Percentiles rank a stretch among this genome's conserved stretches.
Evolutionary conservation across 768 basidiomycete genomes (phyloP).

Genomic region (Pleurotus platypus): DNA sequence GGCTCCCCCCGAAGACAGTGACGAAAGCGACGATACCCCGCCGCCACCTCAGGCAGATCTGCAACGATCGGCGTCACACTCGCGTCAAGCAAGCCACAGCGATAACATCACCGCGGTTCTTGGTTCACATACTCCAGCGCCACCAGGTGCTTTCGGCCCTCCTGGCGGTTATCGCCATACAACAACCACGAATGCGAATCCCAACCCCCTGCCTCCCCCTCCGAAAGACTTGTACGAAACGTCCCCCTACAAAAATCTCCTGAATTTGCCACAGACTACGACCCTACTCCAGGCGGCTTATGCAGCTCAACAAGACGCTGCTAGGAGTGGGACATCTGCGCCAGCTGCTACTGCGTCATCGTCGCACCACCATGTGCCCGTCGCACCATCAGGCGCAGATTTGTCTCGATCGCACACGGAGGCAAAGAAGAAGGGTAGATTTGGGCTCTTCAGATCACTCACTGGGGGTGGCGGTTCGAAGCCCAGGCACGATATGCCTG

Average conservation of each 20-base stretch:
- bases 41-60: background rate
- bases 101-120: slow-evolving; percentile 23
- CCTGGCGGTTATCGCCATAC: slow-evolving; percentile 17
- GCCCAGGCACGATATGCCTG: background rate
- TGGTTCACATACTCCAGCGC: slow-evolving; percentile 27
- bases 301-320: background rate
- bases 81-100: background rate
- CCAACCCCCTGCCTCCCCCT: slow-evolving; percentile 57
- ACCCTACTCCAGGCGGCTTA: slow-evolving; percentile 26
- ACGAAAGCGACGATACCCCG: background rate
- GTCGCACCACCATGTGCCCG: background rate
- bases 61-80: background rate
- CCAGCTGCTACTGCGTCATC: slow-evolving; percentile 2
- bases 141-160: slow-evolving; percentile 24
- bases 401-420: slow-evolving; percentile 1
- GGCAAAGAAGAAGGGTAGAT: slow-evolving; percentile 2
- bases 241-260: slow-evolving; percentile 53
- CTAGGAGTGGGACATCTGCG: slow-evolving; percentile 9
- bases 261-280: slow-evolving; percentile 48
- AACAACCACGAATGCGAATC: slow-evolving; percentile 33
- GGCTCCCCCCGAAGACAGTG: background rate
- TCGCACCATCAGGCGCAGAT: background rate
- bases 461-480: background rate
- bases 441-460: background rate
- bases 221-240: slow-evolving; percentile 58